Conservation (phyloP, 345 rosid species). For the Eucalyptus regnans region DNA sequence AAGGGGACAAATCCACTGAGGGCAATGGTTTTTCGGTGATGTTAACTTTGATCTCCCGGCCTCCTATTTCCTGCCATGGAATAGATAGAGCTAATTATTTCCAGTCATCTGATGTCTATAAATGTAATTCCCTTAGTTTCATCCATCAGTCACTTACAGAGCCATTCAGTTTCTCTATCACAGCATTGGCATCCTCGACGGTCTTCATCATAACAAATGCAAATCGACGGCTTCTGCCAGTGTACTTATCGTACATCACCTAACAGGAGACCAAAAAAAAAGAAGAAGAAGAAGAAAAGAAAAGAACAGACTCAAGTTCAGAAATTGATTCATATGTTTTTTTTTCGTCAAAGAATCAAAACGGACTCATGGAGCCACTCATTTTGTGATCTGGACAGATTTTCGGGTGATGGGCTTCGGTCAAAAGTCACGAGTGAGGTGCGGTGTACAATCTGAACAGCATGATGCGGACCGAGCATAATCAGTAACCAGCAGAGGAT, state of each 20-base stretch:
- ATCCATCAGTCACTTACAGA: slow-evolving; percentile 25
- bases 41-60: slow-evolving; percentile 80
- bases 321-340: background rate
- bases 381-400: background rate
- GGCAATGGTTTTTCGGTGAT: slow-evolving; percentile 64
- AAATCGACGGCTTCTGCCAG: slow-evolving; percentile 69
- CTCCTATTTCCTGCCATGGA: slow-evolving; percentile 49
- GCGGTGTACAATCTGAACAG: background rate
- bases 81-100: background rate
- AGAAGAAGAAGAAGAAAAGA: background rate
- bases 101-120: background rate
- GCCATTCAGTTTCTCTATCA: slow-evolving; percentile 72
- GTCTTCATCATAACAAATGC: slow-evolving; percentile 87
- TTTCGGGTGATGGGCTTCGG: background rate
- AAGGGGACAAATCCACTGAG: slow-evolving; percentile 26
- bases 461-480: background rate
- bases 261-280: background rate
- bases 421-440: background rate
- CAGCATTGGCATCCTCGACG: slow-evolving; percentile 74
- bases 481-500: background rate
- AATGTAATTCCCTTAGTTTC: background rate
- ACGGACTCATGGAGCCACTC: background rate
- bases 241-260: slow-evolving; percentile 87
- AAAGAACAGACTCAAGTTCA: background rate
- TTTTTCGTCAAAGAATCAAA: background rate